A percentile compares a stretch with the other conserved stretches of the same genome.
Conservation (phyloP, 2,329 filamentous ascomycete genomes). For the Fusarium mangiferae region DNA sequence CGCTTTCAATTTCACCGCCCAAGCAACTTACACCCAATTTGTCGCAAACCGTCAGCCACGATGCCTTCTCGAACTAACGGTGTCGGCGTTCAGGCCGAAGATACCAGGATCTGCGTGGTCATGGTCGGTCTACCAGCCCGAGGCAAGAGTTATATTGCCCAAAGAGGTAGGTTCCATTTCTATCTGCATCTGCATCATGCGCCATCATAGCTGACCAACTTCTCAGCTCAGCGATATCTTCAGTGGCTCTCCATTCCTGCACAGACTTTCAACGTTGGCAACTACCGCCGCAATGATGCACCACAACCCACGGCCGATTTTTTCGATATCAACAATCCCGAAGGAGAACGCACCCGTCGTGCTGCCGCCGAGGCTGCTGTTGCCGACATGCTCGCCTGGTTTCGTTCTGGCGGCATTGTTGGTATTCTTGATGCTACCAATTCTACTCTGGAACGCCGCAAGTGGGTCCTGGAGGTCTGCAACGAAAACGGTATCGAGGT, state of each 20-base stretch:
- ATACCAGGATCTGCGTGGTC: constrained; percentile 96
- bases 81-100: constrained; percentile 86
- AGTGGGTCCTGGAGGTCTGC: constrained; percentile 90
- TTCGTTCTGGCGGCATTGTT: constrained; percentile 81
- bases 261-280: constrained; percentile 96
- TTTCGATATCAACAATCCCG: constrained; percentile 89
- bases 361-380: constrained; percentile 93
- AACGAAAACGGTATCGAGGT: constrained; percentile 83
- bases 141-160: constrained; percentile 97
- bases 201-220: constrained; percentile 16
- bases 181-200: neutral
- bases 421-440: constrained; percentile 98
- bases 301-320: constrained; percentile 94
- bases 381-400: constrained; percentile 94
- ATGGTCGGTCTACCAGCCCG: constrained; percentile 97
- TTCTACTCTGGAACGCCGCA: constrained; percentile 87
- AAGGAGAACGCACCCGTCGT: constrained; percentile 88
- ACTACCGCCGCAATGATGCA: constrained; percentile 89
- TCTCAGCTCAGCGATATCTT: constrained; percentile 86
- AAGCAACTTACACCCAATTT: neutral
- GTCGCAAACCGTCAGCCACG: constrained; percentile 20
- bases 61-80: constrained; percentile 69
- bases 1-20: constrained; percentile 1
- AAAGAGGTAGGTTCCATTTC: constrained; percentile 76
- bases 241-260: constrained; percentile 96